Base-by-base conservation (phyloP, 2,329 filamentous ascomycete genomes). In the Paecilomyces formosus region DNA sequence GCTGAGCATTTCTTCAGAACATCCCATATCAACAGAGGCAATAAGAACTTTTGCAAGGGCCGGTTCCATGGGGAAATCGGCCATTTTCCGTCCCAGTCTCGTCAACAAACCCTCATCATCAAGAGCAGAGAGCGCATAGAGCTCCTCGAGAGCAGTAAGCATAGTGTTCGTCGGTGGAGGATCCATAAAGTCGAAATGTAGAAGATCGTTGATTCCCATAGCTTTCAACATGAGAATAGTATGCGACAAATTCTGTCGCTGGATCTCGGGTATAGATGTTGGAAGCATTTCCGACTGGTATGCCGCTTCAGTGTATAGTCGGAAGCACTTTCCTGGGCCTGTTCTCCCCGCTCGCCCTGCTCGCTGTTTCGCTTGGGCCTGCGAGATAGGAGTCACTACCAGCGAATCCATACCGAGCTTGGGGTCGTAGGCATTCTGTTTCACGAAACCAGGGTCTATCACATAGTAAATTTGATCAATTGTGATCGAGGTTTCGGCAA, bases 101-200 rank as follows among this genome's bases (percentile, higher is more conserved):
- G 94, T 99, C 1, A 99, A 79, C 0, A 99, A 82, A 13, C 94
- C 94, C 81, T 99, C 94, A 67, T 99, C 93, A 63, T 99, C 94
- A 0, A 99, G 81, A 0, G 93, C 93, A 3, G 88, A 91, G 11
- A 99, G 79, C 0, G 92, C 91, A 69, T 99, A 99, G 0, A 99
- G 81, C 71, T 97, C 94, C 75, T 99, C 95, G 3, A 99, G 79
- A 0, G 94, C 94, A 55, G 92, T 96, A 63, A 99, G 83, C 91
- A 97, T 97, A 12, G 94, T 97, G 68, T 97, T 97, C 30, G 94
- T 94, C 0, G 94, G 94, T 0, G 94, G 94, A 0, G 94, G 92
- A 68, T 99, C 94, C 93, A 99, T 97, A 68, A 99, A 99, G 75
- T 97, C 93, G 68, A 99, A 99, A 70, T 96, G 92, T 12, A 99